Conservation (phyloP, 176 grass and related monocot species). For the Neostapfia colusana region DNA sequence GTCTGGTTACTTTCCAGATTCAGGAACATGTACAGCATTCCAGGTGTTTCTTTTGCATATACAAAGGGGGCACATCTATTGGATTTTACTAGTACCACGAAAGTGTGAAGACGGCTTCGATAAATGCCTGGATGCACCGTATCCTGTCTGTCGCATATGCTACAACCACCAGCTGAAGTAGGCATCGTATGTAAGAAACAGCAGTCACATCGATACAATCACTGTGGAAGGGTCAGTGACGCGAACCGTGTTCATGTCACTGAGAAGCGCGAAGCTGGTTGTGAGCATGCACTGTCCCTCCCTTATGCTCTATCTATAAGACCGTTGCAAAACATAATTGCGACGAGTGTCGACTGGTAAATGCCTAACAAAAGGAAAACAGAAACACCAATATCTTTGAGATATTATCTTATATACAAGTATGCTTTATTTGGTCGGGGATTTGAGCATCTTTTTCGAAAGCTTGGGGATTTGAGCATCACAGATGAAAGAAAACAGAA, state of each 20-base stretch:
- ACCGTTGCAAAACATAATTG: slow-evolving; percentile 15
- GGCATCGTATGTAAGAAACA: too few species aligned
- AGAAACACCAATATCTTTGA: not conserved
- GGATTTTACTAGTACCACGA: not conserved
- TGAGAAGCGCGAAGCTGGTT: not conserved
- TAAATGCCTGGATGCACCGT: not conserved
- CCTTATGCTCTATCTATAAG: not conserved
- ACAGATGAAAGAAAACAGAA: slow-evolving; percentile 29
- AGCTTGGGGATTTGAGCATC: too few species aligned
- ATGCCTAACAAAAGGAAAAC: slow-evolving; percentile 1
- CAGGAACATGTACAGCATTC: too few species aligned
- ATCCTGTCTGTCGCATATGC: too few species aligned
- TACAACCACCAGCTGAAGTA: too few species aligned
- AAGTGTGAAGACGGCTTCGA: not conserved
- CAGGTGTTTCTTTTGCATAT: not conserved
- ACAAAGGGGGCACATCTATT: not conserved
- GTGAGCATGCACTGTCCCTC: not conserved
- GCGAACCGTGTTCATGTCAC: slow-evolving; percentile 12
- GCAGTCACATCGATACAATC: too few species aligned
- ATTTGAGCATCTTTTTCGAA: too few species aligned
- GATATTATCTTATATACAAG: slow-evolving; percentile 23
- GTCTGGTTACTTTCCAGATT: not conserved
- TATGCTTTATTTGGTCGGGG: slow-evolving; percentile 29
- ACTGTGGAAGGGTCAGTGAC: not conserved
- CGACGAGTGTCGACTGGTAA: slow-evolving; percentile 13